Base-by-base conservation (phyloP, 345 rosid species). In the Hirschfeldia incana region DNA sequence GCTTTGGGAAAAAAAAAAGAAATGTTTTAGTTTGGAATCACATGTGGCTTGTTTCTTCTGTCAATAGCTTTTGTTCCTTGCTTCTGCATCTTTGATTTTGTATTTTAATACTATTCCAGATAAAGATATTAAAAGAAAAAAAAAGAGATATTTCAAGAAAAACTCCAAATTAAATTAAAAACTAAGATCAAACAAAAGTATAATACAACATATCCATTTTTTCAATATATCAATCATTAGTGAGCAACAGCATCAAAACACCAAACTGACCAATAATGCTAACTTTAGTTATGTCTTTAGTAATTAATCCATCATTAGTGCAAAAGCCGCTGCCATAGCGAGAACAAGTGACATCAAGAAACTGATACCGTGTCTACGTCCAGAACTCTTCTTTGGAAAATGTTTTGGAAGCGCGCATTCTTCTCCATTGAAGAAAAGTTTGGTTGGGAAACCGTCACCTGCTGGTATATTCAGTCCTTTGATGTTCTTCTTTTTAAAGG, bases 381-480 rank as follows among this genome's bases (percentile, higher is more conserved):
- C 90, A 15, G 83, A 66, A 69, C 84, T 86, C 73, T 77, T 80
- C 37, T 16, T 49, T 0, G 99, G 99, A 15, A 89, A 74, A n/a
- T 73, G 74, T 16, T 66, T 72, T 2, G 99, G 99, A 53, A 95
- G 85, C 0, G 97, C 86, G 42, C 99, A 95, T 83, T 95, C 98
- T 85, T 93, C 98, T 34, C 99, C 99, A 65, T 95, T 90, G 79
- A 95, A 95, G 76, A 80, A 78, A 42, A 95, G 82, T 83, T 78
- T 90, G 1, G 85, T 75, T 0, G 98, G 99, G 65, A 95, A 95
- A 4, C 97, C 97, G 51, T 93, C 91, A 0, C 99, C 98, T 4
- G 13, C 37, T 0, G 21, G 65, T 13, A 95, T 73, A 53, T 89
- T 81, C n/a, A 93, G 83, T 4, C 82, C 76, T 0, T 84, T 84